Evolutionary conservation across 2,329 filamentous ascomycete genomes (phyloP).

Genomic region (Cucurbitaria berberidis): DNA sequence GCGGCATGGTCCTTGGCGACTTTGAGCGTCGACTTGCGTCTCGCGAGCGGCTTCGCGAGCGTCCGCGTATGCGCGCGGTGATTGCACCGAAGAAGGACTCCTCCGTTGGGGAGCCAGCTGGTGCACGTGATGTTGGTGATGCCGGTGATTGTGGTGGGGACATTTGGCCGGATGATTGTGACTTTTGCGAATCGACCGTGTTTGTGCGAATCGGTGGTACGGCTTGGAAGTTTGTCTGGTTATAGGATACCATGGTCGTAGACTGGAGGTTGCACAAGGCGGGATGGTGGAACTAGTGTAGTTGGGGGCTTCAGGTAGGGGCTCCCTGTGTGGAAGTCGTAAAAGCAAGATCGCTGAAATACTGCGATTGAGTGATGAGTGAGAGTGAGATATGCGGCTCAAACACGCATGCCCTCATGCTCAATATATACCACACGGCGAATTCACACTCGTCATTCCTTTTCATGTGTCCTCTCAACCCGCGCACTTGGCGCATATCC

Average conservation of each 20-base stretch:
- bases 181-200: slow-evolving; percentile 36
- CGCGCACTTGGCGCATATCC: slow-evolving; percentile 36
- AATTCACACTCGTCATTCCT: slow-evolving; percentile 10
- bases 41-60: slow-evolving; percentile 44
- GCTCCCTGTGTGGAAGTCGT: not conserved
- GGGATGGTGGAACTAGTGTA: slow-evolving; percentile 6
- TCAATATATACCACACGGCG: slow-evolving; percentile 21
- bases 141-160: slow-evolving; percentile 27
- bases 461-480: slow-evolving; percentile 15
- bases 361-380: slow-evolving; percentile 9
- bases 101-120: slow-evolving; percentile 33
- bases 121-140: slow-evolving; percentile 29
- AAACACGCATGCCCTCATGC: slow-evolving; percentile 19
- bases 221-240: slow-evolving; percentile 31
- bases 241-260: slow-evolving; percentile 32
- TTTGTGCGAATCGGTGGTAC: slow-evolving; percentile 40
- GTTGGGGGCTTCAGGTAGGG: not conserved
- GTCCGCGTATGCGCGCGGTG: slow-evolving; percentile 39
- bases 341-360: slow-evolving; percentile 17
- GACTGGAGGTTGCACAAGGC: slow-evolving; percentile 1
- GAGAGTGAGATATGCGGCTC: slow-evolving; percentile 36
- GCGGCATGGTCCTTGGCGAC: slow-evolving; percentile 41
- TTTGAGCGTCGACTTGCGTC: slow-evolving; percentile 34
- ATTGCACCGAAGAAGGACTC: slow-evolving; percentile 47
- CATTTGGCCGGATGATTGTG: slow-evolving; percentile 29